Evolutionary conservation across 495 filamentous ascomycete genomes (phyloP), one percentile per base, ranked within the genome.

Genomic region (Durotheca rogersii): DNA sequence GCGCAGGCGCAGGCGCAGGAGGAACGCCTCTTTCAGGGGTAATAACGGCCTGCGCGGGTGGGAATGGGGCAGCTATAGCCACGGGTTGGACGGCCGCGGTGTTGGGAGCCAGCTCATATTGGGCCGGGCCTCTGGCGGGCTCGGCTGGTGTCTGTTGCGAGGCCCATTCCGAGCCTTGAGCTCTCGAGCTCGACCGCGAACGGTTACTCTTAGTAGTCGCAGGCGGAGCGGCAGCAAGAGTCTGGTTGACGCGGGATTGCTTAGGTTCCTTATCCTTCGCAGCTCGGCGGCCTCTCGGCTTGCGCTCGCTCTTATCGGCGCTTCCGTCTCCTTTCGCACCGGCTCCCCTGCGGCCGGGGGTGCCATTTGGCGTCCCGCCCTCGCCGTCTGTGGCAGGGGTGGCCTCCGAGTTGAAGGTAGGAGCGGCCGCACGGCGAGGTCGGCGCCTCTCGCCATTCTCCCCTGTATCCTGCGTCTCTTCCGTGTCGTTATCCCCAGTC

Each of bases 371-470:
- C 5, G 74, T 78, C 39, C 77, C 75, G 15, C 71, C 58, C 44
- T 89, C 86, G 15, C 72, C 72, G 34, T 82, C 81, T 19, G 72
- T 67, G 12, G 70, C 67, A 11, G 68, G 67, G 19, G 62, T 66
- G 18, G 67, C 61, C 45, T 81, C 77, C 35, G 67, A 70, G 39
- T 66, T 66, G 45, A 67, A 81, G 5, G 71, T 73, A 3, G 78
- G 78, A 11, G 78, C 78, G 2, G 78, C 78, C 7, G 78, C 78
- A 51, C 78, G 71, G 27, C 77, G 64, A 23, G 77, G 78, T 21
- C 75, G 71, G 11, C 78, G 69, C 47, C 72, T 69, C 59, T 79
- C 71, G 35, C 75, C 67, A 55, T 72, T 70, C 61, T 79, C 77
- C 18, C 76, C 69, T 17, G 64, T 72, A 25, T 81, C 76, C 31